Base-by-base conservation (phyloP, 768 basidiomycete genomes). In the Rickenella mellea region DNA sequence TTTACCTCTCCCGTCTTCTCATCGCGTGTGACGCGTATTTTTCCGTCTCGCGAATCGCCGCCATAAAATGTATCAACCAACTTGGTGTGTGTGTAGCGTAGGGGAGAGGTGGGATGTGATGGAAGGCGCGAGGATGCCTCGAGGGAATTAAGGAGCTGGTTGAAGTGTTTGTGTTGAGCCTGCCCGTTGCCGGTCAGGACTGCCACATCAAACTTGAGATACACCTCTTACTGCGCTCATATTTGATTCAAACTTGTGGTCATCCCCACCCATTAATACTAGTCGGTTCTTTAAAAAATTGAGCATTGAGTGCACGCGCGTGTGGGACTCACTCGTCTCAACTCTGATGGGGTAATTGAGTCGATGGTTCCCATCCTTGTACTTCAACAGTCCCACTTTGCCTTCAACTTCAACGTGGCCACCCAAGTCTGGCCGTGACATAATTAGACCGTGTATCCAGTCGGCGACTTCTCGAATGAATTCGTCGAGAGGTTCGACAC, bases 381-480 rank as follows among this genome's bases (percentile, higher is more conserved):
- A 84, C 41, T 68, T 66, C 56, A 96, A 56, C 14, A 88, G 47
- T 3, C 91, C 91, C 41, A 96, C 70, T 64, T 94, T 94, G 2
- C 88, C 91, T 61, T 94, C 92, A 8, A 94, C 83, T 66, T 94
- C 92, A 20, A 94, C 73, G 27, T 62, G 57, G 26, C 76, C 76
- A 40, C 51, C 57, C 8, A 73, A 55, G 48, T 76, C 70, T 15
- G 46, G 43, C 19, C 73, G 71, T 5, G 67, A 76, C 41, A 57
- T 53, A 51, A 88, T 76, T 66, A 72, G 78, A 54, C 81, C 79
- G 61, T 79, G 78, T 28, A 93, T 67, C 61, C 89, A 96, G 63
- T 94, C 88, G 27, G 88, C 91, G 43, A 96, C 73, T 57, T 90
- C 86, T 56, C 78, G 78, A 58, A 91, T 90, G 56, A 96, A 92